These are phyloP conservation scores for Heterobasidion occidentale DNA, from an alignment of 1,284 basidiomycete genomes.

Conservation along the genomic window DNA sequence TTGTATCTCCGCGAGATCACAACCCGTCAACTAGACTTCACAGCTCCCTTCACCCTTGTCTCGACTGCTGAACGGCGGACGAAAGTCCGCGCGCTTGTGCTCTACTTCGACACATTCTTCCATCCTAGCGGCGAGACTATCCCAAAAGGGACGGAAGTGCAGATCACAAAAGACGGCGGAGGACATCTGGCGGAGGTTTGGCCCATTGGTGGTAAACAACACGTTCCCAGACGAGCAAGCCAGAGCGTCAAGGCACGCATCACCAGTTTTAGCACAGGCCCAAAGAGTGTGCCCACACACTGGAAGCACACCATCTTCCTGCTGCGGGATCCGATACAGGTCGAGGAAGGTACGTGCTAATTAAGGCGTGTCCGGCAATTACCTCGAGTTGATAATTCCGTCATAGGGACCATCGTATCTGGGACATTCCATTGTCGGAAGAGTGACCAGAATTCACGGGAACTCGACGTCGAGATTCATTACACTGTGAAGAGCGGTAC, in stretches of 20 bases:
- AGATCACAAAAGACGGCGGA: slow-evolving; percentile 38
- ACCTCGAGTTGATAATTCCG: neutral
- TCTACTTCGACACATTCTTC: slow-evolving; percentile 97
- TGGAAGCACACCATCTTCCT: slow-evolving; percentile 97
- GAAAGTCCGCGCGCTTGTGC: slow-evolving; percentile 75
- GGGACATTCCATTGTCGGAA: slow-evolving; percentile 84
- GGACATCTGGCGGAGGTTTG: slow-evolving; percentile 66
- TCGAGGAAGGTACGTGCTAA: slow-evolving; percentile 55
- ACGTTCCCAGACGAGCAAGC: slow-evolving; percentile 39
- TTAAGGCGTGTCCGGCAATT: neutral
- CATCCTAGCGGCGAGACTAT: slow-evolving; percentile 51
- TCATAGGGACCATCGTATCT: slow-evolving; percentile 62
- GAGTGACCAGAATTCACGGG: slow-evolving; percentile 75
- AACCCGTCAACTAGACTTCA: slow-evolving; percentile 71
- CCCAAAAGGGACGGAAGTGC: slow-evolving; percentile 12
- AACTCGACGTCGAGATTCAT: slow-evolving; percentile 90
- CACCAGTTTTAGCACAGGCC: slow-evolving; percentile 85
- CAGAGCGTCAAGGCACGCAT: slow-evolving; percentile 25
- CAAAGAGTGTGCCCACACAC: slow-evolving; percentile 84
- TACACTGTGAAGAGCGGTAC: slow-evolving; percentile 47
- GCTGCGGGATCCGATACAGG: slow-evolving; percentile 70
- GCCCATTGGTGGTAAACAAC: slow-evolving; percentile 58
- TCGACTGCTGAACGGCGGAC: slow-evolving; percentile 51
- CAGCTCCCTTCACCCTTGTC: slow-evolving; percentile 62
- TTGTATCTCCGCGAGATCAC: slow-evolving; percentile 63